Base-by-base conservation (phyloP, 1,284 basidiomycete genomes). In the Naganishia albida region DNA sequence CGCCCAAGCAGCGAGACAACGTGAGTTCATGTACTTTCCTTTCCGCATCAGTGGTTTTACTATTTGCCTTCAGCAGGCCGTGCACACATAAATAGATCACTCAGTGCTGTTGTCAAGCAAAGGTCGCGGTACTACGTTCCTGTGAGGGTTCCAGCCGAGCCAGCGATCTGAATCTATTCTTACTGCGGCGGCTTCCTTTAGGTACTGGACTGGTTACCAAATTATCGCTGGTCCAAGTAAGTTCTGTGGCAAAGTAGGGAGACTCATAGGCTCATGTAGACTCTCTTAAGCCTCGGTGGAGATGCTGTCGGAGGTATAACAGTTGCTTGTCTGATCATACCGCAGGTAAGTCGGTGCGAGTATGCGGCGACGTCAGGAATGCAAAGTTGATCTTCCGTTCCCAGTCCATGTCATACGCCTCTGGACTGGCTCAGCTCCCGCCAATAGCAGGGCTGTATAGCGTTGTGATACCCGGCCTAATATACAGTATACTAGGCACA, bases 401-500 rank as follows among this genome's bases (percentile, higher is more conserved):
- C 20, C 67, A 79, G 74, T 73, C 89, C 1, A 90, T 97, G 78
- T 91, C 90, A 72, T 97, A 96, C 75, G 92, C 92, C 2, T 87
- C 88, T 1, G 88, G 90, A 2, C 81, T 97, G 7, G 92, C 93
- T 10, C 85, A 87, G 68, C 80, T 93, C 43, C 88, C 85, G 69
- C 90, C 92, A 25, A 85, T 90, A 0, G 85, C 90, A 44, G 93
- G 93, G 52, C 80, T 97, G 71, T 92, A 94, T 79, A 88, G 89
- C 6, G 87, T 90, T 15, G 85, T 89, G 2, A 85, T 94, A 65
- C 90, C 90, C 2, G 87, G 87, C 2, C 84, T 93, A 13, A 80
- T 89, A 12, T 94, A 96, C 77, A 89, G 89, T 2, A 81, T 93
- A 16, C 84, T 97, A 2, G 93, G 93, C 13, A 91, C 90, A 84